Base-by-base conservation (phyloP, 2,329 filamentous ascomycete genomes). In the Calonectria montana region DNA sequence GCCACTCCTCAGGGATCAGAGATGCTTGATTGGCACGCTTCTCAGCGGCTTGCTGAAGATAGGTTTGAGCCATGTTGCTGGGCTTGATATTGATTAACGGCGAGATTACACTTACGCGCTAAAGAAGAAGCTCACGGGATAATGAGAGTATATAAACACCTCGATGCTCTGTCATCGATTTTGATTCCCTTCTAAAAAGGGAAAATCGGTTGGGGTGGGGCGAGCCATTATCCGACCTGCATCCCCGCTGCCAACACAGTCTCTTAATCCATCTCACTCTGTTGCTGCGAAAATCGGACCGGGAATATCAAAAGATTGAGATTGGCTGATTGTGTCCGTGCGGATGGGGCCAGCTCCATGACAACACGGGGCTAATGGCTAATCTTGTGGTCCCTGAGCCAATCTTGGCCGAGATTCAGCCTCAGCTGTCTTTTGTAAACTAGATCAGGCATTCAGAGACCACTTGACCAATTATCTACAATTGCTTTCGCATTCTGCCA, bases 1-100 rank as follows among this genome's bases (percentile, higher is more conserved):
- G 69, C 69, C 69, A 71, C 9, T 67, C 57, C n/a, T 25, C 15
- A 31, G 69, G 69, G 25, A 71, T 67, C 13, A 31, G 29, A 18
- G 69, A 63, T 16, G 29, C 29, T 48, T 71, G 69, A 15, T 37
- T 35, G 7, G 59, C 55, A 4, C 69, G 57, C 37, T 71, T 71
- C 45, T 67, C 37, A 6, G 57, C 69, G 23, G 59, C 69, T 21
- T 62, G 59, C 35, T 59, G 31, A 15, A 59, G 21, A 23, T 59
- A 59, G 35, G 53, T 25, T 21, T 59, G 13, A 3, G 53, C 31
- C 53, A 59, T 59, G 31, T 13, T 59, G 53, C 23, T 27, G 12
- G 15, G 31, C 23, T 35, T 18, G 6, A 18, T 23, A 10, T 25
- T 59, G 35, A 6, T 59, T 35, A 25, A 21, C 12, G 21, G 35